Base-by-base conservation (phyloP, 225 moss, liverwort and hornwort genomes). In the Lunularia cruciata region DNA sequence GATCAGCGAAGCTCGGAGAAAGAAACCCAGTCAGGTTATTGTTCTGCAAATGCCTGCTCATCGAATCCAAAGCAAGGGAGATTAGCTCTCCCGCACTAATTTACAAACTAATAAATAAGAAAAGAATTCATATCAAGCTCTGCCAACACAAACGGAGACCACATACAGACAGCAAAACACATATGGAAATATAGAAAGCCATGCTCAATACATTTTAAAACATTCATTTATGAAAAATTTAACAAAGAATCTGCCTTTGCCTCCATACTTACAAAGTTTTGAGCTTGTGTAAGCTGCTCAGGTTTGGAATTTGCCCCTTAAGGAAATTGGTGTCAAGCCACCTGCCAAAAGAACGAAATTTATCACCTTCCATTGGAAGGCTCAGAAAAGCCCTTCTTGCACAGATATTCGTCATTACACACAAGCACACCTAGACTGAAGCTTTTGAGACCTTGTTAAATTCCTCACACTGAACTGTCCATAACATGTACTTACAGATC, bases 231-330 rank as follows among this genome's bases (percentile, higher is more conserved):
- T 11, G 49, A 51, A 8, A 14, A 8, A 4, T 51, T 51, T 5
- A 22, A 51, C 9, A n/a, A n/a, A n/a, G n/a, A n/a, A n/a, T n/a
- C n/a, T n/a, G n/a, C n/a, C n/a, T n/a, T n/a, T n/a, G n/a, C n/a
- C n/a, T n/a, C n/a, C 6, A 20, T 19, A 60, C 71, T 71, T 61
- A 71, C 71, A 71, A 23, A 51, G 45, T 60, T 48, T 11, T 43
- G 11, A 71, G 47, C 1, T 61, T 58, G 0, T 8, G 28, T 10
- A 71, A 32, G 3, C 16, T 16, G 18, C n/a, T 60, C 3, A 71
- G 22, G 35, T 71, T 47, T 2, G 71, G 71, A 27, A 71, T 71
- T 19, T 2, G 10, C 15, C 71, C 60, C 25, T 2, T 49, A 9
- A 71, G 33, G 20, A 32, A 1, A 47, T 60, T 71, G 33, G 25